These are phyloP conservation scores for Pouteria glomerata DNA, from an alignment of 148 eudicot species.

Conservation along the genomic window DNA sequence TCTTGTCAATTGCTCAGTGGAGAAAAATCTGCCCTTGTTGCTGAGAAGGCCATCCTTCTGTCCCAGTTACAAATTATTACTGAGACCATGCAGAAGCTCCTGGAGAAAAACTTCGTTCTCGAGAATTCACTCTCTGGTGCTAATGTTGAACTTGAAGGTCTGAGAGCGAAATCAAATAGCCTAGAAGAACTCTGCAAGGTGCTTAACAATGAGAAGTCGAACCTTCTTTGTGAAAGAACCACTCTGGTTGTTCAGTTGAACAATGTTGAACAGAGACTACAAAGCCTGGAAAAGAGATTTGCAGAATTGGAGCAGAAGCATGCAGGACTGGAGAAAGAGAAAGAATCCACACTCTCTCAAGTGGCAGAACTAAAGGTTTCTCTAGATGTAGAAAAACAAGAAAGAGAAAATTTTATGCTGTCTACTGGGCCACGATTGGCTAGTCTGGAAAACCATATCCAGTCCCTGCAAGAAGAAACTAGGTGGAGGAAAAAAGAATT, in stretches of 20 bases:
- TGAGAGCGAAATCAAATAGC: constrained; percentile 77
- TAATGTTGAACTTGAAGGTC: constrained; percentile 68
- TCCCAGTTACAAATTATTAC: constrained; percentile 71
- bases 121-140: constrained; percentile 70
- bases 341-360: constrained; percentile 43
- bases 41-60: constrained; percentile 67
- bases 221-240: constrained; percentile 58
- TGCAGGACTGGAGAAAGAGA: constrained; percentile 62
- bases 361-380: constrained; percentile 54
- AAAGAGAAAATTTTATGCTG: constrained; percentile 32
- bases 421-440: constrained; percentile 53
- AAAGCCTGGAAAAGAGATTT: constrained; percentile 58
- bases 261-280: constrained; percentile 58
- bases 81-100: constrained; percentile 70
- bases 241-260: constrained; percentile 53
- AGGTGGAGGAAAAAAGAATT: constrained; percentile 59
- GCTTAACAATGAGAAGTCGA: constrained; percentile 56
- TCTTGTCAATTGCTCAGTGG: constrained; percentile 40
- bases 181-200: constrained; percentile 70
- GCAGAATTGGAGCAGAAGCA: constrained; percentile 61
- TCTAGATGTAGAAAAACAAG: constrained; percentile 64
- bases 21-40: constrained; percentile 58
- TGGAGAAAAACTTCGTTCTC: constrained; percentile 60
- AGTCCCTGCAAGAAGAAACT: constrained; percentile 61
- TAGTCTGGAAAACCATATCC: constrained; percentile 59